These are phyloP conservation scores for Chlamydomonas eustigma DNA, from an alignment of 139 green algal genomes.

Conservation along the genomic window DNA sequence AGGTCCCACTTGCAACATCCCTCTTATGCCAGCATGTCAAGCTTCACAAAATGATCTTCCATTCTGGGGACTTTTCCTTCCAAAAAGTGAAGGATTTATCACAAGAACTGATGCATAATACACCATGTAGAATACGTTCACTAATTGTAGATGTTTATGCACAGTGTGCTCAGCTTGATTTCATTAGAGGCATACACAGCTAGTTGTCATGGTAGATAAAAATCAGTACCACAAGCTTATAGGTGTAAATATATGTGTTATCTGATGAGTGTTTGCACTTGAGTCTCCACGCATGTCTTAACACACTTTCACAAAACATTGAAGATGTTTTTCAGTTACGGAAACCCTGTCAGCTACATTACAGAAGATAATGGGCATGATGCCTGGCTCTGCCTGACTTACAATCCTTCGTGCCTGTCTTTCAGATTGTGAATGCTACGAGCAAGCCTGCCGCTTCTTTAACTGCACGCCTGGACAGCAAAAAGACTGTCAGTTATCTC, in stretches of 20 bases:
- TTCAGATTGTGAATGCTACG: slow-evolving; percentile 11
- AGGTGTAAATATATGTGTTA: background rate
- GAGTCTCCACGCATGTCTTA: too few relatives aligned
- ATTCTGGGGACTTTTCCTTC: slow-evolving; percentile 1
- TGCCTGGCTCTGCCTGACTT: too few relatives aligned
- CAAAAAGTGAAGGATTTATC: background rate
- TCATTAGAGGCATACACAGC: too few relatives aligned
- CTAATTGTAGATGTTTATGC: too few relatives aligned
- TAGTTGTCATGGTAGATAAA: background rate
- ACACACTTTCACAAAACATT: too few relatives aligned
- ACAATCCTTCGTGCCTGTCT: background rate
- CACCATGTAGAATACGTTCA: background rate
- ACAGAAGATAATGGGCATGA: too few relatives aligned
- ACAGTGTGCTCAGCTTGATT: too few relatives aligned
- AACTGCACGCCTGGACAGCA: background rate
- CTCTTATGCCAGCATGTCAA: background rate
- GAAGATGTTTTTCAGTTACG: too few relatives aligned
- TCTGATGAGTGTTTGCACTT: too few relatives aligned
- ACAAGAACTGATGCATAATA: background rate
- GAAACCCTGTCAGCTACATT: too few relatives aligned
- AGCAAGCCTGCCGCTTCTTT: background rate
- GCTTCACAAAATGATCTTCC: background rate
- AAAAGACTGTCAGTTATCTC: background rate
- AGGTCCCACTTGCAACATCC: background rate
- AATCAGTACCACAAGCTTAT: background rate